Evolutionary conservation across 1,284 basidiomycete genomes (phyloP), one percentile per base, ranked within the genome.

Genomic region (Leccinum pallidistipes): DNA sequence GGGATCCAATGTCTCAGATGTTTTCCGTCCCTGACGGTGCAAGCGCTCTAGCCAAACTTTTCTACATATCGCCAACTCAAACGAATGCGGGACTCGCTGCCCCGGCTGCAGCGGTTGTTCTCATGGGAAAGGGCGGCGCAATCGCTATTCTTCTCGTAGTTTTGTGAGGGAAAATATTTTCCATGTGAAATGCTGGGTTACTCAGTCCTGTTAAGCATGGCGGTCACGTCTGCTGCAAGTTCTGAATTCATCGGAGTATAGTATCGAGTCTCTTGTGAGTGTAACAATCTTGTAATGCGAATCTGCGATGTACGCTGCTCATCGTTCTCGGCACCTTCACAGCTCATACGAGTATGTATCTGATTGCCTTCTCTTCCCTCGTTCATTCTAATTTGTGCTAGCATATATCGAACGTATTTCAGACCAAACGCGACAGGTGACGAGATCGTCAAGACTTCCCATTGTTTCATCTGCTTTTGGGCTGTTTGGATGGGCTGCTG

Each of bases 201-300:
- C 49, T 70, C 18, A 64, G 47, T 29, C 52, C 52, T 38, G 31
- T 57, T 27, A 56, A 79, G 79, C 62, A 82, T 84, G 78, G 83
- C 83, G 2, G 83, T 87, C 18, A 87, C 85, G 0, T 84, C 83
- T 6, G 83, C 86, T 1, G 78, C 83, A 2, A 83, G 84, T 54
- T 81, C 86, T 2, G 86, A 88, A 67, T 75, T 87, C 9, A 85
- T 87, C 56, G 86, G 82, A 0, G 84, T 87, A 1, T 85, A n/a
- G n/a, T n/a, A n/a, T n/a, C 84, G 1, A 81, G 80, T 67, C 73
- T 83, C 27, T 82, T 83, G 71, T 86, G 71, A 68, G 83, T 77
- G 59, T 12, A 16, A 12, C 27, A 1, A 12, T 14, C 12, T 40
- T 32, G 7, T 24, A 29, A 16, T 14, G 9, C 50, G 34, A 34